Evolutionary conservation across 495 filamentous ascomycete species (phyloP).

Genomic region (Tuber magnatum): DNA sequence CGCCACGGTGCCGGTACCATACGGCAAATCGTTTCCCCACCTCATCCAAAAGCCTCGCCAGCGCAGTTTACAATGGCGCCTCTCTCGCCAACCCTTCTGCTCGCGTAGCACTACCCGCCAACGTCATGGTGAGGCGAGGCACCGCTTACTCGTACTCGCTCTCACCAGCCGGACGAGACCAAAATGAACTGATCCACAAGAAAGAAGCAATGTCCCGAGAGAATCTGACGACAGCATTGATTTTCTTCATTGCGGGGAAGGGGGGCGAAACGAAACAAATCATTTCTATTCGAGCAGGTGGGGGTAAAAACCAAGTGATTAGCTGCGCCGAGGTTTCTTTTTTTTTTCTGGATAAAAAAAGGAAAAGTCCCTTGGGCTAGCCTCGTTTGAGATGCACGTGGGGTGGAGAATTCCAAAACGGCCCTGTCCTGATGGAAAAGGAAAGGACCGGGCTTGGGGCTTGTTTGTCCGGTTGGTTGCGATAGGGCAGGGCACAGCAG

Average conservation of each 20-base stretch:
- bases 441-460: neutral
- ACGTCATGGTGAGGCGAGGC: neutral
- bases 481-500: neutral
- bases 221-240: neutral
- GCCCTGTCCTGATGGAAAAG: neutral
- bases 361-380: neutral
- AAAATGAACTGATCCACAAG: neutral
- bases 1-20: neutral
- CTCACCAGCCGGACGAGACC: neutral
- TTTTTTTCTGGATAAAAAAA: neutral
- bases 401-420: neutral
- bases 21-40: neutral
- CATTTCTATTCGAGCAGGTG: neutral
- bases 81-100: neutral
- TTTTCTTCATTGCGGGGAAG: slow-evolving; percentile 3
- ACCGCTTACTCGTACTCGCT: neutral
- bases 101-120: neutral
- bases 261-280: neutral
- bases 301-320: neutral
- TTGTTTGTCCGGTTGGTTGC: neutral
- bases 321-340: neutral
- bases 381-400: slow-evolving; percentile 1
- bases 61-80: slow-evolving; percentile 3
- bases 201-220: neutral
- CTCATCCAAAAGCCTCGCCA: neutral